Evolutionary conservation across 768 basidiomycete species (phyloP).

Genomic region (Naganishia vaughanmartiniae): DNA sequence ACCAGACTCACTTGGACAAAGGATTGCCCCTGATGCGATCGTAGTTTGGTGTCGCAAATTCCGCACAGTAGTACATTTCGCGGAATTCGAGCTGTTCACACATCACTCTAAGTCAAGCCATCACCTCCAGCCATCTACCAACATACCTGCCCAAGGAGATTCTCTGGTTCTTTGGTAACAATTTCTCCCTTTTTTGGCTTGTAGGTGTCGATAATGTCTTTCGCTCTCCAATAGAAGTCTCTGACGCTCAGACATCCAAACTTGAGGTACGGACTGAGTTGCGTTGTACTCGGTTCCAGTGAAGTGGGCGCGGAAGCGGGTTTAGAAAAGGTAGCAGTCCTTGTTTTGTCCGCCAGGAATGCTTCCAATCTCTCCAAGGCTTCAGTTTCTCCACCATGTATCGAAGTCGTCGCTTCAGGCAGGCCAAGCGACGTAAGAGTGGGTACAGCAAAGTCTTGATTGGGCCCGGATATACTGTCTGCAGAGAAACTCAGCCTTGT

Average conservation of each 20-base stretch:
- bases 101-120: conserved; percentile 28
- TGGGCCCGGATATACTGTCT: conserved; percentile 48
- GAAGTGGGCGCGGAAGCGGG: conserved; percentile 51
- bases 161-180: conserved; percentile 48
- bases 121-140: neutral
- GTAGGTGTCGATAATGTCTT: conserved; percentile 42
- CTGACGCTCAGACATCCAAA: conserved; percentile 53
- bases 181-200: conserved; percentile 36
- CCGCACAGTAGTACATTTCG: conserved; percentile 53
- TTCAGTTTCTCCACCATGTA: conserved; percentile 49
- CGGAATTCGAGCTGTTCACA: conserved; percentile 50
- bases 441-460: conserved; percentile 48
- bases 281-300: conserved; percentile 49
- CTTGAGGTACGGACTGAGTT: conserved; percentile 50
- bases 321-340: conserved; percentile 53
- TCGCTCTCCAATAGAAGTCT: conserved; percentile 51
- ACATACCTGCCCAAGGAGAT: conserved; percentile 50
- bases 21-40: conserved; percentile 51
- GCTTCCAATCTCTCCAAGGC: conserved; percentile 42
- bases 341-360: conserved; percentile 39
- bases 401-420: conserved; percentile 38
- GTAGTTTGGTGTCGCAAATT: conserved; percentile 49
- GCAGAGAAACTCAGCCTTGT: conserved; percentile 10
- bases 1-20: conserved; percentile 44
- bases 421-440: conserved; percentile 50